phyloP scores from a whole-genome alignment of 495 filamentous ascomycete genomes.

The Talaromyces ruber region DNA sequence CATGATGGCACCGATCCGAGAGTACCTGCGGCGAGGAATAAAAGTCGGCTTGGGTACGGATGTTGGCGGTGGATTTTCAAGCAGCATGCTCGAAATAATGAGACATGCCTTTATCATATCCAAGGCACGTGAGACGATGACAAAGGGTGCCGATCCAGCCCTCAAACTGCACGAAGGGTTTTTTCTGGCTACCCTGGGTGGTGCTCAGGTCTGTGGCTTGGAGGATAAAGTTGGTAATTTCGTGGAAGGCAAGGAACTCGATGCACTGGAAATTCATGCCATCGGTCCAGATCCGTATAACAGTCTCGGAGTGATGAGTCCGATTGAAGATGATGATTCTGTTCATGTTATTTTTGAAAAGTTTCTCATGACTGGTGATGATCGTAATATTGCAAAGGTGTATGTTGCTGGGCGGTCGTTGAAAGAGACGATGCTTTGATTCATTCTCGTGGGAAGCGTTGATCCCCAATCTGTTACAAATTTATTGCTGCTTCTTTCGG shows the following conservation, averaged over 20 bases:
- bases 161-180: conserved; percentile 47
- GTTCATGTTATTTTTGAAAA: conserved; percentile 47
- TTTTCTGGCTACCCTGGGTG: conserved; percentile 54
- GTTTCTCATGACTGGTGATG: conserved; percentile 59
- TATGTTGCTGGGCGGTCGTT: conserved; percentile 48
- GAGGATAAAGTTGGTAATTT: conserved; percentile 49
- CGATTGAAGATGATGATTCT: conserved; percentile 43
- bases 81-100: conserved; percentile 52
- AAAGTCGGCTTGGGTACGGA: conserved; percentile 63
- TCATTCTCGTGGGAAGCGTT: no score
- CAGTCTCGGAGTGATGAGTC: conserved; percentile 36
- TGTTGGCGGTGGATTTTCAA: conserved; percentile 54
- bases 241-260: conserved; percentile 53
- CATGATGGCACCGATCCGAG: conserved; percentile 51
- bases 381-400: conserved; percentile 50
- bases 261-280: conserved; percentile 49
- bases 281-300: conserved; percentile 10
- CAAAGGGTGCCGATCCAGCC: conserved; percentile 35
- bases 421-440: conserved; percentile 13
- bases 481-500: no score
- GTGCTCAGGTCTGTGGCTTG: conserved; percentile 52
- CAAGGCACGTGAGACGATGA: conserved; percentile 41
- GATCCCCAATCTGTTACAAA: no score
- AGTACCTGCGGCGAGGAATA: conserved; percentile 46
- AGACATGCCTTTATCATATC: conserved; percentile 53